These are phyloP conservation scores for Debaryomycetaceae sp. DNA, from an alignment of 1,139 yeast genomes.

Conservation along the genomic window DNA sequence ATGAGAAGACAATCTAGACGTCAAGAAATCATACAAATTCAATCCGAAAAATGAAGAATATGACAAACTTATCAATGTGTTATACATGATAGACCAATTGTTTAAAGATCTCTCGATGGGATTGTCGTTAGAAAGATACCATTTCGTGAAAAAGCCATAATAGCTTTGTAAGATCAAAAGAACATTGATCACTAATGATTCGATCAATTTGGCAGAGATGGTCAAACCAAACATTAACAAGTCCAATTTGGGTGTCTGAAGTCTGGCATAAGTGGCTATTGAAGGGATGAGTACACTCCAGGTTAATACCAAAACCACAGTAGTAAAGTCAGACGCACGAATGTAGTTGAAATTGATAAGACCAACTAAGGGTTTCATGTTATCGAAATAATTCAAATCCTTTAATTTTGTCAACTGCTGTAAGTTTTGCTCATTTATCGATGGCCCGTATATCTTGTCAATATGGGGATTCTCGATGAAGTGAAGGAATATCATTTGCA, in stretches of 20 bases:
- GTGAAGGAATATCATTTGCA: slow-evolving; percentile 75
- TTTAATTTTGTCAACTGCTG: slow-evolving; percentile 36
- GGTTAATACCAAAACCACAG: slow-evolving; percentile 45
- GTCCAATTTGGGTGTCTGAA: slow-evolving; percentile 8
- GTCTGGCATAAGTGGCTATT: slow-evolving; percentile 26
- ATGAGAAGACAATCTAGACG: slow-evolving; percentile 6
- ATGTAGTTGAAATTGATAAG: slow-evolving; percentile 63
- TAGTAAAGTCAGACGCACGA: slow-evolving; percentile 63
- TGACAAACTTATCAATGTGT: slow-evolving; percentile 45
- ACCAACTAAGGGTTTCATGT: slow-evolving; percentile 59
- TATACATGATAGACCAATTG: slow-evolving; percentile 76
- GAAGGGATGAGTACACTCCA: slow-evolving; percentile 45
- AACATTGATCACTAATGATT: slow-evolving; percentile 50
- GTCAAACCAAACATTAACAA: slow-evolving; percentile 45
- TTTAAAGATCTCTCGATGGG: slow-evolving; percentile 67
- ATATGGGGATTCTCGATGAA: slow-evolving; percentile 86
- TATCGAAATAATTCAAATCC: slow-evolving; percentile 44
- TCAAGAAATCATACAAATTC: slow-evolving; percentile 29
- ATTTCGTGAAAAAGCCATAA: slow-evolving; percentile 61
- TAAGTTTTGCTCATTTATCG: slow-evolving; percentile 36
- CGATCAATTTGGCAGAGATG: slow-evolving; percentile 48
- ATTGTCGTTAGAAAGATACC: slow-evolving; percentile 64
- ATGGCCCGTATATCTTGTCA: slow-evolving; percentile 68
- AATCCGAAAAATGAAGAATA: slow-evolving; percentile 45
- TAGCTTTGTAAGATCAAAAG: slow-evolving; percentile 61